A percentile compares a stretch with the other conserved stretches of the same genome.
These are phyloP conservation scores for Huntiella decipiens DNA, from an alignment of 2,329 filamentous ascomycete species.

Conservation along the genomic window DNA sequence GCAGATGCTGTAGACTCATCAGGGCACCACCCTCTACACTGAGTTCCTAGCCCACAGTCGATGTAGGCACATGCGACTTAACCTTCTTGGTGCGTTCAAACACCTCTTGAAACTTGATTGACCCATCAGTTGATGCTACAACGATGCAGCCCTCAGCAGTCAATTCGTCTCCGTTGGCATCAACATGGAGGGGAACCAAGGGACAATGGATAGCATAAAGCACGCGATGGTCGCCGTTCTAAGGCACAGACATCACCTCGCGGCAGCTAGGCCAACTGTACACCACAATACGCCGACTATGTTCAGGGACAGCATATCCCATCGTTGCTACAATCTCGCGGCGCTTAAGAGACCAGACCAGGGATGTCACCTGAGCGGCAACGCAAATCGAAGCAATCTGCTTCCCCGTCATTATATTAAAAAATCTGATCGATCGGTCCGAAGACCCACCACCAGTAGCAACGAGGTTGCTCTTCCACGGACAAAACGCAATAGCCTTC, in stretches of 20 bases:
- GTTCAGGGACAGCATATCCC: constrained; percentile 79
- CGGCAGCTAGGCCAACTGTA: constrained; percentile 89
- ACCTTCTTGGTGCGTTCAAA: constrained; percentile 20
- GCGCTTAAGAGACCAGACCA: constrained; percentile 74
- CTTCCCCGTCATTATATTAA: constrained; percentile 66
- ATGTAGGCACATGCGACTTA: neutral
- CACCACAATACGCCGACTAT: constrained; percentile 73
- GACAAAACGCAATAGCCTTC: constrained; percentile 92
- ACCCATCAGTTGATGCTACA: constrained; percentile 79
- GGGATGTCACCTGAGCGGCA: constrained; percentile 76
- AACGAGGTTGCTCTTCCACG: constrained; percentile 73
- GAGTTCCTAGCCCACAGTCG: neutral
- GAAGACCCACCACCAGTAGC: constrained; percentile 88
- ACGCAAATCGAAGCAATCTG: constrained; percentile 81
- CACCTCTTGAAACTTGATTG: constrained; percentile 87
- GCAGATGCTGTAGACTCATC: no score
- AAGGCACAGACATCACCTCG: constrained; percentile 70
- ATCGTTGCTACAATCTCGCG: constrained; percentile 87
- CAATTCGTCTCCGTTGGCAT: constrained; percentile 14
- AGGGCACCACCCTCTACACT: neutral
- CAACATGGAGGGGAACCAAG: constrained; percentile 20
- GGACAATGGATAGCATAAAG: constrained; percentile 81
- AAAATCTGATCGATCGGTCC: constrained; percentile 92
- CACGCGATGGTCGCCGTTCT: constrained; percentile 60
- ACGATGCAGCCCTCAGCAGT: constrained; percentile 47